Conservation (phyloP, 225 moss, liverwort and hornwort species). For the Sphagnum contortum region DNA sequence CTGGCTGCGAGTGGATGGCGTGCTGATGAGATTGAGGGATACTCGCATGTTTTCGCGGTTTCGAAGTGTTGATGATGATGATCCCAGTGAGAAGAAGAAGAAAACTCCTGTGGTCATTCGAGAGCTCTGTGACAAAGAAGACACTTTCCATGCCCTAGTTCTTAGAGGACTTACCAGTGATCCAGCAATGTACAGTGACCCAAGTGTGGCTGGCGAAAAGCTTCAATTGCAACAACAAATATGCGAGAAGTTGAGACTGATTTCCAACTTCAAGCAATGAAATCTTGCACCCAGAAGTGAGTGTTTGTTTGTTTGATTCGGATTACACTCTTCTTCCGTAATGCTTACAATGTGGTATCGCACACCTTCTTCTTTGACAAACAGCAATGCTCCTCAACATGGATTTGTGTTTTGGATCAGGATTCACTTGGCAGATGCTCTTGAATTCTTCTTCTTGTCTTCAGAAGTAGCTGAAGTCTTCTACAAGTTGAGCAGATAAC, state of each 20-base stretch:
- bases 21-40: constrained; percentile 70
- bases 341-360: too few relatives aligned
- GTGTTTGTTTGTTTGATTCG: too few relatives aligned
- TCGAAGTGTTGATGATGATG: constrained; percentile 8
- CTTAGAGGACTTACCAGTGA: constrained; percentile 53
- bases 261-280: background rate
- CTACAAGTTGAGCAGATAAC: too few relatives aligned
- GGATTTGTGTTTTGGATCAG: too few relatives aligned
- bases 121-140: constrained; percentile 61
- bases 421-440: too few relatives aligned
- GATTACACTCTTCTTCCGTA: too few relatives aligned
- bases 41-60: constrained; percentile 66
- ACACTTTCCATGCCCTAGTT: constrained; percentile 54
- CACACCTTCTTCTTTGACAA: too few relatives aligned
- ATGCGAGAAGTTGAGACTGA: constrained; percentile 43
- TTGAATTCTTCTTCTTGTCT: too few relatives aligned
- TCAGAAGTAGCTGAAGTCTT: too few relatives aligned
- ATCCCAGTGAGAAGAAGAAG: constrained; percentile 12
- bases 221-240: constrained; percentile 24
- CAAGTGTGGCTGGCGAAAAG: constrained; percentile 38
- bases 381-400: too few relatives aligned
- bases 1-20: constrained; percentile 88
- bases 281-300: too few relatives aligned
- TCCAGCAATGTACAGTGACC: constrained; percentile 51
- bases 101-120: constrained; percentile 44